These are phyloP conservation scores for Diutina sp. DNA, from an alignment of 1,139 yeast species.

Conservation along the genomic window DNA sequence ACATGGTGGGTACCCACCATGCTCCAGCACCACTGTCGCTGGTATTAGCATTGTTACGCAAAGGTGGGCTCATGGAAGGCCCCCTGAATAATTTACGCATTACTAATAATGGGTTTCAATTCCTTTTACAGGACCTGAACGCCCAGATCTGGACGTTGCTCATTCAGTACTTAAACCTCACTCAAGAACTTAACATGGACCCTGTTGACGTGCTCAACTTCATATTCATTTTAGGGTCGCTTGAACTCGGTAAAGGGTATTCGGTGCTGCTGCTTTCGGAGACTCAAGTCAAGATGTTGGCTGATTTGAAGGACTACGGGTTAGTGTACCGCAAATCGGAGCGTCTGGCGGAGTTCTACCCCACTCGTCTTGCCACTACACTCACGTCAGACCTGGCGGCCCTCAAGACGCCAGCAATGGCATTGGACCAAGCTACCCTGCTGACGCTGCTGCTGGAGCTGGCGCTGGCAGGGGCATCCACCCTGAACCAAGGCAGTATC, in stretches of 20 bases:
- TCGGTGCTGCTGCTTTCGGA: constrained; percentile 57
- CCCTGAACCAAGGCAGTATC: constrained; percentile 43
- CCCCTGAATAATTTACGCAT: constrained; percentile 41
- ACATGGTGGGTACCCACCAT: constrained; percentile 88
- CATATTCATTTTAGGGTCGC: constrained; percentile 83
- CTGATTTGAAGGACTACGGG: constrained; percentile 86
- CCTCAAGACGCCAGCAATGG: constrained; percentile 56
- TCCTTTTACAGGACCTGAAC: constrained; percentile 79
- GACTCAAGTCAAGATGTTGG: constrained; percentile 79
- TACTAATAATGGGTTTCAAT: constrained; percentile 89
- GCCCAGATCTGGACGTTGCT: constrained; percentile 92
- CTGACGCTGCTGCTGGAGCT: constrained; percentile 6
- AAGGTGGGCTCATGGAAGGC: constrained; percentile 79
- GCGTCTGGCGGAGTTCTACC: constrained; percentile 59
- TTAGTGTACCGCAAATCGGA: constrained; percentile 67
- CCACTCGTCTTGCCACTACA: constrained; percentile 84
- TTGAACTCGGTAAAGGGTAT: constrained; percentile 84
- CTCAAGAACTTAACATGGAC: constrained; percentile 81
- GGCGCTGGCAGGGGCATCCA: constrained; percentile 7
- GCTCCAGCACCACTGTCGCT: constrained; percentile 51
- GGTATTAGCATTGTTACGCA: constrained; percentile 50
- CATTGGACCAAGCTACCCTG: constrained; percentile 32
- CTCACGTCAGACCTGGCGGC: constrained; percentile 75
- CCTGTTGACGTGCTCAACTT: constrained; percentile 93
- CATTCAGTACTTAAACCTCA: constrained; percentile 73